These are phyloP conservation scores for Babesia gibsoni DNA, from an alignment of 169 alveolate genomes.

Conservation along the genomic window DNA sequence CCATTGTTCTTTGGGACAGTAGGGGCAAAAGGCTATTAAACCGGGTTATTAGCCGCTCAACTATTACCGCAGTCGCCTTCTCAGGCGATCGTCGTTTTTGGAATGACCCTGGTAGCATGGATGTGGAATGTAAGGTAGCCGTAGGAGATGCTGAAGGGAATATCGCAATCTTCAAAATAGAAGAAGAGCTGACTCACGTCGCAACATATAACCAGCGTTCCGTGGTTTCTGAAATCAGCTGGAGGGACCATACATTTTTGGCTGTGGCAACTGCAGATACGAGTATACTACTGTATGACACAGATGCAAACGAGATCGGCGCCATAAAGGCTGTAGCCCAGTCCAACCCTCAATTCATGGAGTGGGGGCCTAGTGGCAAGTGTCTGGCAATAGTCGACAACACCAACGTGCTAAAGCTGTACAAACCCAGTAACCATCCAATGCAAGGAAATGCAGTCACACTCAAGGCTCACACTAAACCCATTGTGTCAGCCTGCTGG, in stretches of 20 bases:
- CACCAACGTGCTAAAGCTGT: conserved; percentile 31
- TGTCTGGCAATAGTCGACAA: conserved; percentile 45
- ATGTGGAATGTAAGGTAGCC: conserved; percentile 11
- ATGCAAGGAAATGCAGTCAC: conserved; percentile 16
- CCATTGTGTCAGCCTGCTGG: conserved; percentile 50
- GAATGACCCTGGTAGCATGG: conserved; percentile 5
- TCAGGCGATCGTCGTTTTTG: conserved; percentile 35
- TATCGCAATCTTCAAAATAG: conserved; percentile 8
- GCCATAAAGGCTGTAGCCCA: not conserved
- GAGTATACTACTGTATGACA: conserved; percentile 12
- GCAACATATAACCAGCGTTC: conserved; percentile 7
- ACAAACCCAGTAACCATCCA: conserved; percentile 20
- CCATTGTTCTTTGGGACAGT: conserved; percentile 22
- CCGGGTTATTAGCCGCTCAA: not conserved
- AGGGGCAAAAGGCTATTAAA: conserved; percentile 4
- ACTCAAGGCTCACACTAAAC: conserved; percentile 41
- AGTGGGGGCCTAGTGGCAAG: conserved; percentile 47
- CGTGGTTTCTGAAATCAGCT: conserved; percentile 40
- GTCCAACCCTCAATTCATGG: conserved; percentile 45
- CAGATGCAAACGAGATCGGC: not conserved
- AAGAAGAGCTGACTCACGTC: not conserved
- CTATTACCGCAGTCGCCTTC: conserved; percentile 45
- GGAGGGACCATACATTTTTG: conserved; percentile 30
- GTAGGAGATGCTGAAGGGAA: conserved; percentile 35
- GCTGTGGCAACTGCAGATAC: conserved; percentile 36